Base-by-base conservation (phyloP, 2,329 filamentous ascomycete genomes). In the Aspergillus fructus region DNA sequence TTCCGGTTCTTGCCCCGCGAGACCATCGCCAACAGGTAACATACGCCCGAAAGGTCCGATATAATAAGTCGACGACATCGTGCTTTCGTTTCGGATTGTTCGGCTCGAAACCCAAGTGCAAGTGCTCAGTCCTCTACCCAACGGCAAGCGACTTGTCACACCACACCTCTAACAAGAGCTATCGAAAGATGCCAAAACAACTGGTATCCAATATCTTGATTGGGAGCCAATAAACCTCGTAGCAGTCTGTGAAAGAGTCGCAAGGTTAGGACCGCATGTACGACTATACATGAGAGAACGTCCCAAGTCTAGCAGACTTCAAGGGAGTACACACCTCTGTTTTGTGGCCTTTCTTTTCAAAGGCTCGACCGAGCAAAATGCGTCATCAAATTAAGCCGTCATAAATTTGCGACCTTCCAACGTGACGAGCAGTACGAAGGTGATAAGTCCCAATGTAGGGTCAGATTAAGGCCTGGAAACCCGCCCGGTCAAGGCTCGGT, bases 21-120 rank as follows among this genome's bases (percentile, higher is more conserved):
- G 57, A 53, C 61, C 56, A 59, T 71, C 67, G 58, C 54, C 64
- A 48, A 61, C 58, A 62, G 72, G 69, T 62, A 75, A 71, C 64
- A 69, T 75, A 68, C 71, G 71, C 62, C 74, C 74, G 64, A 75
- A 75, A 53, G 72, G 70, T 62, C 74, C 74, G 59, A 70, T 64
- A 59, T 72, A 73, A 59, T 70, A 74, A 41, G 59, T 66, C 65
- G 55, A 58, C 62, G 74, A 72, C 74, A 77, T 75, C 58, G 45
- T 56, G 49, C 50, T 52, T 27, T 40, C 27, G 47, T 15, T 48
- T 51, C 34, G 27, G 30, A 6, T 42, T 17, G 13, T 39, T 30
- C 40, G 8, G 34, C 21, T 33, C 15, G 15, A 54, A 24, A 12
- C n/a, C 40, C 40, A 27, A 12, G n/a, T 15, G 8, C 27, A 43